Base-by-base conservation (phyloP, 2,329 filamentous ascomycete species). In the Ceratocystiopsis minuta region DNA sequence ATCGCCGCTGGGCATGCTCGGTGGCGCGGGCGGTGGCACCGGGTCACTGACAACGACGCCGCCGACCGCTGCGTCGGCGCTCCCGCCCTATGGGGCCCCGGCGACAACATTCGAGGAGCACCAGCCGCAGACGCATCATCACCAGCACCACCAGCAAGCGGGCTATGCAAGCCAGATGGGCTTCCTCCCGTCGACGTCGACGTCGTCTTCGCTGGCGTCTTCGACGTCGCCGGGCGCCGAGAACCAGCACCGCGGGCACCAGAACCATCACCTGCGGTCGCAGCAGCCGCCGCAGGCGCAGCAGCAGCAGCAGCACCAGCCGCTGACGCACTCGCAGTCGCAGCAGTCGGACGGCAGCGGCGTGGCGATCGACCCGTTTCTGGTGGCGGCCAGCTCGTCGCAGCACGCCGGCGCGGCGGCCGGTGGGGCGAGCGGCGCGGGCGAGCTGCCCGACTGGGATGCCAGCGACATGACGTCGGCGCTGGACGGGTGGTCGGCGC, bases 21-120 rank as follows among this genome's bases (percentile, higher is more conserved):
- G 24, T 10, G n/a, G 40, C 43, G 12, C 38, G 6, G 32, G 32
- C 32, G 32, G 32, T 7, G n/a, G 39, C 44, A 9, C 41, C 16
- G 62, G 64, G 45, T 70, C 68, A 2, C 64, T 75, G 16, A 65
- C 64, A 24, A 75, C 72, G 6, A 71, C 72, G 18, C 71, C 71
- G 4, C 70, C 68, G 5, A 69, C 66, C 2, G 70, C 68, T 20
- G 20, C 20, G 1, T 63, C 63, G 2, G 55, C 75, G 14, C 62
- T 66, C 18, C 60, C 60, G 34, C 61, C 63, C 0, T 69, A 68
- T 18, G 44, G 37, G 24, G 24, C 20, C 12, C 14, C 17, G 6
- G 17, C 32, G 3, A 11, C 36, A 2, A 16, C 28, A 14, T 20
- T 36, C 10, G 18, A 20, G 14, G 35, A 37, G 34, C 32, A 11